phyloP scores from a whole-genome alignment of 768 basidiomycete species.

The Suillus paluster region DNA sequence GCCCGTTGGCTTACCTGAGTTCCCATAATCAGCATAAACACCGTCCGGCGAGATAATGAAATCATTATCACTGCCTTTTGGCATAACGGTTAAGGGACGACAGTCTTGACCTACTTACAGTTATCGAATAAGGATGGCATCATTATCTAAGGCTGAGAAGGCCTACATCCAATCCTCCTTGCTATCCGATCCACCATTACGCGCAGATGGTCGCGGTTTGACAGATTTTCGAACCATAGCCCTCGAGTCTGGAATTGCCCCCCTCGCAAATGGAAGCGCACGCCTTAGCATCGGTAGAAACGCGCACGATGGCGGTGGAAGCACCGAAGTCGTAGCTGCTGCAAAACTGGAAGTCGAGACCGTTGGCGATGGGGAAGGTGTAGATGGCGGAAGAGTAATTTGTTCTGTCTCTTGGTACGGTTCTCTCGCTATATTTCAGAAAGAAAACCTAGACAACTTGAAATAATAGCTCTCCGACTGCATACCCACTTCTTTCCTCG shows the following conservation, averaged over 20 bases:
- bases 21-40: too few species aligned
- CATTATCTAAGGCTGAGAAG: constrained; percentile 77
- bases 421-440: constrained; percentile 1
- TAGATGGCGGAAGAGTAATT: constrained; percentile 63
- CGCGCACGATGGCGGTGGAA: constrained; percentile 62
- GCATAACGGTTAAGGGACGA: too few species aligned
- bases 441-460: constrained; percentile 8
- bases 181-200: constrained; percentile 59
- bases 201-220: constrained; percentile 75
- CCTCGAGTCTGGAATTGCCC: constrained; percentile 78
- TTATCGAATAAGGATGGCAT: constrained; percentile 17
- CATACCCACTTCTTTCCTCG: constrained; percentile 71
- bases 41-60: too few species aligned
- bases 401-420: constrained; percentile 81
- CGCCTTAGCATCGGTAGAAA: constrained; percentile 69
- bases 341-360: constrained; percentile 80
- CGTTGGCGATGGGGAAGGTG: constrained; percentile 45
- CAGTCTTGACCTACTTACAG: too few species aligned
- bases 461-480: constrained; percentile 74
- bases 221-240: constrained; percentile 69
- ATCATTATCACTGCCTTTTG: too few species aligned
- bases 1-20: too few species aligned
- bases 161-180: constrained; percentile 76
- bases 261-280: constrained; percentile 86
- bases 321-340: constrained; percentile 81